Evolutionary conservation across 768 basidiomycete genomes (phyloP).

Genomic region (Macrocybe gigantea): DNA sequence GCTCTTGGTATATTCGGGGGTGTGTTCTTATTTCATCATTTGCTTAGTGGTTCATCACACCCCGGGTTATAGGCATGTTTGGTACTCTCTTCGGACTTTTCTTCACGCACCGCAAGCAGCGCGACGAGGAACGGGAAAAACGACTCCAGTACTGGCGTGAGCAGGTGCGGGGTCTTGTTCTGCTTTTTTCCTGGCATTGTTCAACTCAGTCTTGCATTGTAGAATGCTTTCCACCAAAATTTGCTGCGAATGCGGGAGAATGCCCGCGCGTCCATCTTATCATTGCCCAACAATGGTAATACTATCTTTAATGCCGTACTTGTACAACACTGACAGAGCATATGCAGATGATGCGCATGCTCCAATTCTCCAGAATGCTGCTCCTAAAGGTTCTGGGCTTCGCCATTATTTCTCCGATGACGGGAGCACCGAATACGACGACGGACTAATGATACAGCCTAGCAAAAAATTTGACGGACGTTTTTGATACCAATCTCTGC

Average conservation of each 20-base stretch:
- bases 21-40: constrained; percentile 18
- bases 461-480: constrained; percentile 28
- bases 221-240: constrained; percentile 80
- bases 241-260: constrained; percentile 75
- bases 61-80: constrained; percentile 53
- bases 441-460: constrained; percentile 38
- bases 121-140: constrained; percentile 75
- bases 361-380: constrained; percentile 45
- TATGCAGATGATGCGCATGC: constrained; percentile 49
- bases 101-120: constrained; percentile 64
- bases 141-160: constrained; percentile 88
- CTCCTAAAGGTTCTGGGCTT: constrained; percentile 50
- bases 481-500: constrained; percentile 20
- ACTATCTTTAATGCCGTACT: constrained; percentile 41
- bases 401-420: constrained; percentile 47
- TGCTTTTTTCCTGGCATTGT: background rate
- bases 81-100: constrained; percentile 65
- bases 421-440: constrained; percentile 43
- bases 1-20: constrained; percentile 69
- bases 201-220: constrained; percentile 4
- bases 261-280: constrained; percentile 60
- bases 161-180: constrained; percentile 42
- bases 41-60: background rate
- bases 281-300: constrained; percentile 39
- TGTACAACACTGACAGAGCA: constrained; percentile 39